Evolutionary conservation across 257 asterid genomes (phyloP).

Genomic region (Coffea eugenioides): DNA sequence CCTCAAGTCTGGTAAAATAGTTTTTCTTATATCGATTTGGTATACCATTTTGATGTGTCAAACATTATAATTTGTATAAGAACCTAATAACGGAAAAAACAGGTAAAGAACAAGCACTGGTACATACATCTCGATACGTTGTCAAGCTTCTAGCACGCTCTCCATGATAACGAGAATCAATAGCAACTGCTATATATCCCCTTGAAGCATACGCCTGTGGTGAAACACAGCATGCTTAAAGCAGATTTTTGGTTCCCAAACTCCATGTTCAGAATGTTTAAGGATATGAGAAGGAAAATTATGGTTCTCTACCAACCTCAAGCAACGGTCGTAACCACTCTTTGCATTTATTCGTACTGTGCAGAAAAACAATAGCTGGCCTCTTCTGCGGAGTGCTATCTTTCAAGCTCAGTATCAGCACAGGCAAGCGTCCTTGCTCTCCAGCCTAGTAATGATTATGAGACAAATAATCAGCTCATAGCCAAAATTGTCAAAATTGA

Average conservation of each 20-base stretch:
- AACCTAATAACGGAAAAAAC: not conserved
- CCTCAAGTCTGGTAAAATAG: not conserved
- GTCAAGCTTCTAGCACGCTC: constrained; percentile 78
- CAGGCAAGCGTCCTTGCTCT: constrained; percentile 91
- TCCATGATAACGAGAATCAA: constrained; percentile 97
- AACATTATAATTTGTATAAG: not conserved
- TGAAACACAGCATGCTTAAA: constrained; percentile 7
- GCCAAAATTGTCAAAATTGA: not conserved
- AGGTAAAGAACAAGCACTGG: constrained; percentile 16
- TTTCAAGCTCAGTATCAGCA: constrained; percentile 67
- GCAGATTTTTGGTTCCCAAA: constrained; percentile 12
- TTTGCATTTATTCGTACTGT: constrained; percentile 85
- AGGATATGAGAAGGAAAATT: constrained; percentile 19
- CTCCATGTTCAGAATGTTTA: not conserved
- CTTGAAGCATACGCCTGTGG: constrained; percentile 92
- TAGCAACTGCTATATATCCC: constrained; percentile 78
- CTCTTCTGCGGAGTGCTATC: constrained; percentile 36
- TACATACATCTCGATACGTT: constrained; percentile 72
- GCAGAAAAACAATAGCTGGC: constrained; percentile 81
- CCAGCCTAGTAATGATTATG: constrained; percentile 52
- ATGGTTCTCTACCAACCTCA: constrained; percentile 42
- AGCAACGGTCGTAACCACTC: constrained; percentile 95
- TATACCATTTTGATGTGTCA: too few species aligned
- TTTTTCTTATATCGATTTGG: not conserved
- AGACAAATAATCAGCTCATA: constrained; percentile 1